phyloP scores from a whole-genome alignment of 257 asterid genomes.

The Ilex aquifolium region DNA sequence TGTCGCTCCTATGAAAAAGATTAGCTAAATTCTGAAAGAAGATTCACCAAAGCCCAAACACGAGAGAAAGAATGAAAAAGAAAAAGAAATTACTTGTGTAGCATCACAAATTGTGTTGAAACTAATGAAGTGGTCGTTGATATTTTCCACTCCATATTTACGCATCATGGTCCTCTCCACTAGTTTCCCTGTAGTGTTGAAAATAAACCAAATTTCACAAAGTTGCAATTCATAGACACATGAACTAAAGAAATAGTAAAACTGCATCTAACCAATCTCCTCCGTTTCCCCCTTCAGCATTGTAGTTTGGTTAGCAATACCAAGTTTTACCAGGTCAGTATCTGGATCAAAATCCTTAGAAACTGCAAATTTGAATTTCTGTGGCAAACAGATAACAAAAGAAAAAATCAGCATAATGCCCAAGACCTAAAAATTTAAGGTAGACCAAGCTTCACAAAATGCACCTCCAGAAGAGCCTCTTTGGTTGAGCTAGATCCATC shows the following conservation, averaged over 20 bases:
- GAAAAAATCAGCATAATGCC: slow-evolving; percentile 11
- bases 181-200: slow-evolving; percentile 35
- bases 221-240: slow-evolving; percentile 3
- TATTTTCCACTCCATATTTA: slow-evolving; percentile 78
- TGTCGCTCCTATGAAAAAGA: slow-evolving; percentile 67
- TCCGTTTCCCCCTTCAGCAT: slow-evolving; percentile 99
- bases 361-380: slow-evolving; percentile 83
- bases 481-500: slow-evolving; percentile 97
- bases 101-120: slow-evolving; percentile 99
- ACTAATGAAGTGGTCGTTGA: slow-evolving; percentile 82
- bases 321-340: slow-evolving; percentile 71
- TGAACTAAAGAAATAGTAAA: slow-evolving; percentile 2
- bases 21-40: too few species aligned
- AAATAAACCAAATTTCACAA: slow-evolving; percentile 6
- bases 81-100: slow-evolving; percentile 59
- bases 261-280: slow-evolving; percentile 65
- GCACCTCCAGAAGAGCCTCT: slow-evolving; percentile 91
- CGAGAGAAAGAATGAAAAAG: background rate
- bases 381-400: slow-evolving; percentile 23
- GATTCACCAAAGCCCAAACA: too few species aligned
- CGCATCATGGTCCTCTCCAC: slow-evolving; percentile 84
- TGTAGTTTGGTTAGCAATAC: slow-evolving; percentile 99
- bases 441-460: slow-evolving; percentile 6
- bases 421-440: background rate
- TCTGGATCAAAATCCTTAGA: slow-evolving; percentile 94